phyloP scores from a whole-genome alignment of 805 yeast genomes.

The Schizosaccharomyces octosporus region DNA sequence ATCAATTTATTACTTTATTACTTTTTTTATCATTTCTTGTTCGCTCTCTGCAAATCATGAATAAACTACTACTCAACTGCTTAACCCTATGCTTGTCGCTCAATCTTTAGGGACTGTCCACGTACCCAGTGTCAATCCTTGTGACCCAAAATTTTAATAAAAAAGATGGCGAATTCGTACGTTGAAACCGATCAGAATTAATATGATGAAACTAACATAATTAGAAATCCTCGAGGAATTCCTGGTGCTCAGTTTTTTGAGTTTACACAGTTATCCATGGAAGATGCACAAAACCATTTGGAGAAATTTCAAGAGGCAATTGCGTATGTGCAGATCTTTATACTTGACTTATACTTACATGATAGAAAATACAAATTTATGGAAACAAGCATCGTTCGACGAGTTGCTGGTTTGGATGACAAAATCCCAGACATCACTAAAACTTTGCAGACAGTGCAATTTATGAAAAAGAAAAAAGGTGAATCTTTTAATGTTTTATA shows the following conservation, averaged over 20 bases:
- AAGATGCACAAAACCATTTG: conserved; percentile 47
- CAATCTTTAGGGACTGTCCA: no score
- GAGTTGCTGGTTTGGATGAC: conserved; percentile 23
- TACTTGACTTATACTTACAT: conserved; percentile 10
- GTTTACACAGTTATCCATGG: conserved; percentile 49
- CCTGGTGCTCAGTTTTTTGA: conserved; percentile 91
- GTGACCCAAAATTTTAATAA: not conserved
- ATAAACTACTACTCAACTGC: no score
- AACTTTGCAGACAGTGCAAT: conserved; percentile 49
- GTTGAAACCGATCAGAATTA: not conserved
- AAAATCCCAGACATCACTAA: conserved; percentile 84
- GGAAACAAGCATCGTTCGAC: conserved; percentile 20
- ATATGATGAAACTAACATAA: not conserved
- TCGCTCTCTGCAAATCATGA: no score
- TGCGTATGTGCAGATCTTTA: not conserved
- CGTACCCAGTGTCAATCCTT: no score
- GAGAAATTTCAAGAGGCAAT: conserved; percentile 43
- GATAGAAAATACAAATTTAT: conserved; percentile 9
- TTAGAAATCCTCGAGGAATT: conserved; percentile 65
- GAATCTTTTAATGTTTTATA: conserved; percentile 40
- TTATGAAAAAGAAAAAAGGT: conserved; percentile 15
- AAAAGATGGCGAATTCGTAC: not conserved
- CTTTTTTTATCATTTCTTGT: no score
- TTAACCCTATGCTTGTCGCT: no score
- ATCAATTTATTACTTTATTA: no score